These are phyloP conservation scores for Sphaerobolus stellatus DNA, from an alignment of 1,284 basidiomycete species.

Conservation along the genomic window DNA sequence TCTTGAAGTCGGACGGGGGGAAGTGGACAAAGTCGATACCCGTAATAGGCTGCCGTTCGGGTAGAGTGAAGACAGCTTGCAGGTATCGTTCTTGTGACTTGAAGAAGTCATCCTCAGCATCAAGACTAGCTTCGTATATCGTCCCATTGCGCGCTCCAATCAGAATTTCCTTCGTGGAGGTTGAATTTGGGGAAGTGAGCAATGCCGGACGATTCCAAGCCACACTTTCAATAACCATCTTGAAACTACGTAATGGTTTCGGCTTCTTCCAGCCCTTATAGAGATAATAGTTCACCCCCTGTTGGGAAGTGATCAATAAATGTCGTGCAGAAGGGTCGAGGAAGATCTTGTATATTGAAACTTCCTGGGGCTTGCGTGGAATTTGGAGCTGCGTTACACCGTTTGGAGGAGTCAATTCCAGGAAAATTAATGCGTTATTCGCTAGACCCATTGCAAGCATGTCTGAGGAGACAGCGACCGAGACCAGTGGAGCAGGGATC, in stretches of 20 bases:
- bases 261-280: constrained; percentile 81
- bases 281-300: constrained; percentile 94
- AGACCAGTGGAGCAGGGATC: constrained; percentile 76
- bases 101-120: constrained; percentile 89
- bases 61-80: constrained; percentile 75
- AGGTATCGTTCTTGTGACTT: constrained; percentile 84
- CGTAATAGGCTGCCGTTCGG: constrained; percentile 76
- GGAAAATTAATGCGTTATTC: constrained; percentile 78
- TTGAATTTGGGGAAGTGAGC: constrained; percentile 60
- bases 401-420: constrained; percentile 81
- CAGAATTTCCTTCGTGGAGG: constrained; percentile 84
- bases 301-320: constrained; percentile 79
- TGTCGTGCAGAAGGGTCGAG: constrained; percentile 92
- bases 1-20: constrained; percentile 59
- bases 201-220: constrained; percentile 87
- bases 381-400: constrained; percentile 79
- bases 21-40: constrained; percentile 82
- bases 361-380: constrained; percentile 66
- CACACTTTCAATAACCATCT: constrained; percentile 89
- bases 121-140: constrained; percentile 84
- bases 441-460: constrained; percentile 80
- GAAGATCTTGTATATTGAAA: constrained; percentile 77
- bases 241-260: constrained; percentile 74
- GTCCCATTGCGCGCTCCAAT: constrained; percentile 84
- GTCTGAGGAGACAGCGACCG: constrained; percentile 83